Evolutionary conservation across 352 stramenopile species (phyloP).

Genomic region (Globisporangium viniferum): DNA sequence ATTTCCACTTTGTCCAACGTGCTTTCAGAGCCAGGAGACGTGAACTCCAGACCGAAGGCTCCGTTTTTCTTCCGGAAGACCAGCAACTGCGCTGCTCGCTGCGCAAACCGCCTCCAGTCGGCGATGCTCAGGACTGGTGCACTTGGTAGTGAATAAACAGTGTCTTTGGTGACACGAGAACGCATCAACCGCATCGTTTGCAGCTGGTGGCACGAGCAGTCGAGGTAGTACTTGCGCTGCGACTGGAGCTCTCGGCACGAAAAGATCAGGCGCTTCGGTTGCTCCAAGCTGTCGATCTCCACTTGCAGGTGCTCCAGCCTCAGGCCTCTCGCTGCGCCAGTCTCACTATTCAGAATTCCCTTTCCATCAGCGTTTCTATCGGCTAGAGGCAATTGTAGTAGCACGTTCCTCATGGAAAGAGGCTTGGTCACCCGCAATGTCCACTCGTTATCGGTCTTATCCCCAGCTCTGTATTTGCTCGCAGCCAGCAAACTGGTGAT

Average conservation of each 20-base stretch:
- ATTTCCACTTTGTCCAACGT: neutral
- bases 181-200: conserved; percentile 10
- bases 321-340: conserved; percentile 4
- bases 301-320: conserved; percentile 34
- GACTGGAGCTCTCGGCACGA: conserved; percentile 50
- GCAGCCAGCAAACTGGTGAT: neutral
- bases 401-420: conserved; percentile 8
- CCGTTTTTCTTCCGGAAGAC: conserved; percentile 39
- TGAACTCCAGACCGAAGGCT: conserved; percentile 6
- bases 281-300: conserved; percentile 37
- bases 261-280: conserved; percentile 45
- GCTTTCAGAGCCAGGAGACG: neutral
- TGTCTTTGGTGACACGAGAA: neutral
- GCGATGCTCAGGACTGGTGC: conserved; percentile 12
- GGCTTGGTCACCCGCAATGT: conserved; percentile 6
- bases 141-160: neutral
- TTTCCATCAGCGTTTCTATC: neutral
- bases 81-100: conserved; percentile 20
- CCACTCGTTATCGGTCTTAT: neutral
- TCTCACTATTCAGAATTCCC: neutral
- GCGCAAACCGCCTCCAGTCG: conserved; percentile 28
- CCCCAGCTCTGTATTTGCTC: neutral
- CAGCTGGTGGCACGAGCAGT: conserved; percentile 42
- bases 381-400: neutral
- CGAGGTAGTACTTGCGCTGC: conserved; percentile 38